These are phyloP conservation scores for Tetradesmus obliquus DNA, from an alignment of 139 green algal species.

Conservation along the genomic window DNA sequence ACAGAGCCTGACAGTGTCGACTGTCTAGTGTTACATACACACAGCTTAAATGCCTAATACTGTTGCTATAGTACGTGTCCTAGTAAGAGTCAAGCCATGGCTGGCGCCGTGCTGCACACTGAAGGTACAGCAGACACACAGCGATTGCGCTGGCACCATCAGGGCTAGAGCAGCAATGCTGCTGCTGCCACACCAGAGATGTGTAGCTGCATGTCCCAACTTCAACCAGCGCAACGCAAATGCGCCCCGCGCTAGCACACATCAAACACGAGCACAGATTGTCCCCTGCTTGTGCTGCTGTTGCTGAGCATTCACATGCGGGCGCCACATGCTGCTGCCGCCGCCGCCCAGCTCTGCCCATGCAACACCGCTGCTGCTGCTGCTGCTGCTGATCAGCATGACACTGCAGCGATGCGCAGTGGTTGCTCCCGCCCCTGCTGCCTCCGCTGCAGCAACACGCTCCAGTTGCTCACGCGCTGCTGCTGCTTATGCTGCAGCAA, in stretches of 20 bases:
- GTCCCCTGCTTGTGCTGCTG: neutral
- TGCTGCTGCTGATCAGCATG: neutral
- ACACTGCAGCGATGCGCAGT: conserved; percentile 22
- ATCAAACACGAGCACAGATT: neutral
- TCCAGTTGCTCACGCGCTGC: neutral
- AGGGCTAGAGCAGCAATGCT: too few relatives aligned
- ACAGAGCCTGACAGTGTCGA: too few relatives aligned
- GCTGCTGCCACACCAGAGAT: too few relatives aligned
- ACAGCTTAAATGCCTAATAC: too few relatives aligned
- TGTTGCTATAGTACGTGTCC: too few relatives aligned
- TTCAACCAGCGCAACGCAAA: too few relatives aligned
- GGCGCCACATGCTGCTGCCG: neutral
- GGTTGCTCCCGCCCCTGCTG: neutral
- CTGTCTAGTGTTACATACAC: too few relatives aligned
- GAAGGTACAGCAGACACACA: too few relatives aligned
- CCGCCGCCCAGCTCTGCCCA: neutral
- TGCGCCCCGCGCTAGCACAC: neutral
- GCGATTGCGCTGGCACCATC: too few relatives aligned
- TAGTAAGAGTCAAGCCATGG: too few relatives aligned
- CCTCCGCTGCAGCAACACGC: conserved; percentile 20
- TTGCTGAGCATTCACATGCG: neutral
- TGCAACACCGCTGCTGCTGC: neutral
- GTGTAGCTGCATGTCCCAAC: too few relatives aligned
- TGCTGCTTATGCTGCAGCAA: conserved; percentile 23
- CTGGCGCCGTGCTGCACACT: too few relatives aligned